Evolutionary conservation across 1,284 basidiomycete genomes (phyloP).

Genomic region (Cryptococcus sp.): DNA sequence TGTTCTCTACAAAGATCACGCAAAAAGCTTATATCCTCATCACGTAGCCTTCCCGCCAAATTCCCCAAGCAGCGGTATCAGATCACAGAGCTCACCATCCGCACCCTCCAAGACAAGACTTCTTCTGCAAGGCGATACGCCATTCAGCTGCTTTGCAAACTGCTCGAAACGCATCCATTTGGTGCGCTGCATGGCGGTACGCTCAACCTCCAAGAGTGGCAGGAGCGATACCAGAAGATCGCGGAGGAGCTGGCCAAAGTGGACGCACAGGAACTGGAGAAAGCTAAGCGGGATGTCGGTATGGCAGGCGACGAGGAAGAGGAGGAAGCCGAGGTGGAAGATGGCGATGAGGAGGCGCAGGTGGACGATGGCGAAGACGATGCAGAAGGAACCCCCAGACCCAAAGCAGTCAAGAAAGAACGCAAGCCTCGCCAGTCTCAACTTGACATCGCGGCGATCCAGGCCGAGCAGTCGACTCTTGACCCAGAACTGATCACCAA

Average conservation of each 20-base stretch:
- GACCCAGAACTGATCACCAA: constrained; percentile 66
- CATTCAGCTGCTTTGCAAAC: constrained; percentile 72
- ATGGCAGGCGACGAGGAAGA: constrained; percentile 58
- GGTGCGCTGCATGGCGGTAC: constrained; percentile 81
- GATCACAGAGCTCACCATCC: constrained; percentile 74
- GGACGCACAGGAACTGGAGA: constrained; percentile 60
- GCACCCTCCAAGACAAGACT: constrained; percentile 86
- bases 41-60: constrained; percentile 67
- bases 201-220: constrained; percentile 73
- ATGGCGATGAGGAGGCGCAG: constrained; percentile 50
- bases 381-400: constrained; percentile 18
- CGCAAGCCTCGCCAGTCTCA: constrained; percentile 66
- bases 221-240: constrained; percentile 64
- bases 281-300: constrained; percentile 48
- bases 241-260: constrained; percentile 61
- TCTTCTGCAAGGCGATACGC: constrained; percentile 84
- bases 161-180: constrained; percentile 89
- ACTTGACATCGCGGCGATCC: constrained; percentile 61
- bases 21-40: neutral
- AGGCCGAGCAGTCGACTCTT: constrained; percentile 67
- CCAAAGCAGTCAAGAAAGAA: constrained; percentile 49
- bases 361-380: constrained; percentile 28
- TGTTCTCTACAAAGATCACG: neutral
- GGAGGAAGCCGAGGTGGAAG: constrained; percentile 37
- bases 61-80: constrained; percentile 83